Evolutionary conservation across 495 filamentous ascomycete species (phyloP).

Genomic region (Penicillium maclennaniae): DNA sequence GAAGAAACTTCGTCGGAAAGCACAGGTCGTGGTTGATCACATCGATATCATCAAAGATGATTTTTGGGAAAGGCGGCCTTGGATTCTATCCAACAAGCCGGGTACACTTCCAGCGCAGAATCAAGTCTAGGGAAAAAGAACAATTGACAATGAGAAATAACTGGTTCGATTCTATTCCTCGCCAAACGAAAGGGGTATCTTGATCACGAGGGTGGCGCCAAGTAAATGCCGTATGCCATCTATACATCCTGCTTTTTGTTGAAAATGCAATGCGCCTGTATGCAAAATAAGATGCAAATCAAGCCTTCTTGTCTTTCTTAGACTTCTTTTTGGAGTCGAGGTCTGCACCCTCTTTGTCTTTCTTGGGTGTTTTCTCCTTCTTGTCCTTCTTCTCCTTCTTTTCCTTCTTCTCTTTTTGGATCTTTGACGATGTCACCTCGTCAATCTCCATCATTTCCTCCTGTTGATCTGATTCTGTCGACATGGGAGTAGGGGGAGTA

Average conservation of each 20-base stretch:
- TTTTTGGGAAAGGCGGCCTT: slow-evolving; percentile 84
- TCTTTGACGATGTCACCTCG: slow-evolving; percentile 8
- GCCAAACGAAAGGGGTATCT: slow-evolving; percentile 35
- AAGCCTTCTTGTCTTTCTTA: slow-evolving; percentile 31
- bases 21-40: slow-evolving; percentile 74
- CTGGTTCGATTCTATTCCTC: slow-evolving; percentile 2
- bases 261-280: slow-evolving; percentile 1
- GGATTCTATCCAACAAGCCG: slow-evolving; percentile 75
- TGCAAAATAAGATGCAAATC: slow-evolving; percentile 3
- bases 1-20: slow-evolving; percentile 69
- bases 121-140: slow-evolving; percentile 20
- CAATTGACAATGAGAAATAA: background rate
- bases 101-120: slow-evolving; percentile 59
- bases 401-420: slow-evolving; percentile 21
- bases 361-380: slow-evolving; percentile 34
- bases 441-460: slow-evolving; percentile 14
- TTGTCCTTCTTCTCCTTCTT: slow-evolving; percentile 24
- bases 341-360: slow-evolving; percentile 21
- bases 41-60: slow-evolving; percentile 90
- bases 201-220: slow-evolving; percentile 17
- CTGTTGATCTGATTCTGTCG: slow-evolving; percentile 26
- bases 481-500: slow-evolving; percentile 43
- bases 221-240: slow-evolving; percentile 19
- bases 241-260: slow-evolving; percentile 11
- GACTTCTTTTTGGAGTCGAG: slow-evolving; percentile 21